Conservation (phyloP, 208 protist genomes). For the Naegleria gruberi region DNA sequence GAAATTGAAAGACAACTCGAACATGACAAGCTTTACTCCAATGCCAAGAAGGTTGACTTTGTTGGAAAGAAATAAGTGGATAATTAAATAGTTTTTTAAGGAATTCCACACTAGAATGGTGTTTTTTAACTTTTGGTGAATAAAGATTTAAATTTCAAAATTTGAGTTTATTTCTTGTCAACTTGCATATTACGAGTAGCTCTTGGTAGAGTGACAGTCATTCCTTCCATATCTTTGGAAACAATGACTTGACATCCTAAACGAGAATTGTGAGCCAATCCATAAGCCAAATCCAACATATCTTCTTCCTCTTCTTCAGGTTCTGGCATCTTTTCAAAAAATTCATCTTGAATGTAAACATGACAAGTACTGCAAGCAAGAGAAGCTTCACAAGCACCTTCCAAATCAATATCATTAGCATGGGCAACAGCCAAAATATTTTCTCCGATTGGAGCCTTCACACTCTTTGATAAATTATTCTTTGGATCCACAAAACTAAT, state of each 20-base stretch:
- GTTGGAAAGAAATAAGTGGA: not conserved
- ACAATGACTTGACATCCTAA: slow-evolving; percentile 66
- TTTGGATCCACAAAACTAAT: not conserved
- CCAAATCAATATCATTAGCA: slow-evolving; percentile 82
- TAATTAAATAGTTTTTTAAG: not conserved
- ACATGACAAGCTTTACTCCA: not conserved
- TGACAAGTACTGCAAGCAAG: slow-evolving; percentile 96
- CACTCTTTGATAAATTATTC: not conserved
- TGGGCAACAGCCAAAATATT: slow-evolving; percentile 82
- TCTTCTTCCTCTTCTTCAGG: slow-evolving; percentile 83
- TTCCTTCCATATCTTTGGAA: slow-evolving; percentile 49
- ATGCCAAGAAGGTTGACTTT: not conserved
- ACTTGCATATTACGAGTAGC: slow-evolving; percentile 36
- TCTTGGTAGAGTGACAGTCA: slow-evolving; percentile 54
- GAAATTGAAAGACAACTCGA: not conserved
- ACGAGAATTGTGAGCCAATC: slow-evolving; percentile 52
- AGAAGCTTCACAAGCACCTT: slow-evolving; percentile 86
- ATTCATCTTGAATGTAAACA: slow-evolving; percentile 76
- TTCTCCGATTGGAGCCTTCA: slow-evolving; percentile 50
- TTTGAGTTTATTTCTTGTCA: not conserved
- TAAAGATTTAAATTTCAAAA: not conserved
- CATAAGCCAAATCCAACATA: slow-evolving; percentile 72
- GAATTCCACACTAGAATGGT: not conserved
- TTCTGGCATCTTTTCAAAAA: slow-evolving; percentile 72
- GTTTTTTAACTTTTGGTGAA: not conserved